Evolutionary conservation across 208 protist genomes (phyloP).

Genomic region (Leishmania braziliensis): DNA sequence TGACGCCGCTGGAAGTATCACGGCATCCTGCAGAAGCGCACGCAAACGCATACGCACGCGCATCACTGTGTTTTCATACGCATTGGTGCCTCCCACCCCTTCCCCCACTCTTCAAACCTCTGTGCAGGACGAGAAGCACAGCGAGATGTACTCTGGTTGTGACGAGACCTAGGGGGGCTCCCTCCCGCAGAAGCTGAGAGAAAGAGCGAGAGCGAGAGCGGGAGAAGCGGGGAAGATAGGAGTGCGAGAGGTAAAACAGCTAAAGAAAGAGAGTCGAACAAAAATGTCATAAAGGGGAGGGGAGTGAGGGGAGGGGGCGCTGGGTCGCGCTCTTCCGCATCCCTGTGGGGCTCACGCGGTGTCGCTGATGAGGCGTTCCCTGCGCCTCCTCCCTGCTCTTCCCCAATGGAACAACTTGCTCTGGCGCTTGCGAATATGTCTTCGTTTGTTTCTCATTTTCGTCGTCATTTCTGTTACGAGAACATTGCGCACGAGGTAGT

Average conservation of each 20-base stretch:
- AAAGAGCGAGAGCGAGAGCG: neutral
- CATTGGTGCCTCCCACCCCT: neutral
- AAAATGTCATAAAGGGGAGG: neutral
- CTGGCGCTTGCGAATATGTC: neutral
- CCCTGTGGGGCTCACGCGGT: neutral
- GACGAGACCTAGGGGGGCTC: neutral
- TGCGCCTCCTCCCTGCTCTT: neutral
- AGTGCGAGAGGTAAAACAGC: neutral
- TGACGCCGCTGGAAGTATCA: too few species aligned
- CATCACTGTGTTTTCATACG: neutral
- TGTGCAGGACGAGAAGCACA: too few species aligned
- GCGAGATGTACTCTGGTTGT: too few species aligned
- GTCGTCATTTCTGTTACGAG: slow-evolving; percentile 2
- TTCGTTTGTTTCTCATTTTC: neutral
- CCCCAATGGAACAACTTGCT: neutral
- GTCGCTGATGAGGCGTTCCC: neutral
- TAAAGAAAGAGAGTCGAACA: neutral
- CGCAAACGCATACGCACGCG: neutral
- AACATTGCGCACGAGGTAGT: neutral
- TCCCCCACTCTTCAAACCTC: neutral
- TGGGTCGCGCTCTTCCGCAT: neutral
- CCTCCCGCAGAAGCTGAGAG: neutral
- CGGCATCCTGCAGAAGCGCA: neutral
- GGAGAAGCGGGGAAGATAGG: neutral
- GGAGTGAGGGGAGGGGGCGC: neutral